Percentiles rank a stretch among this genome's conserved stretches.
phyloP scores from a whole-genome alignment of 2,329 filamentous ascomycete genomes.

The Fusarium multiceps region DNA sequence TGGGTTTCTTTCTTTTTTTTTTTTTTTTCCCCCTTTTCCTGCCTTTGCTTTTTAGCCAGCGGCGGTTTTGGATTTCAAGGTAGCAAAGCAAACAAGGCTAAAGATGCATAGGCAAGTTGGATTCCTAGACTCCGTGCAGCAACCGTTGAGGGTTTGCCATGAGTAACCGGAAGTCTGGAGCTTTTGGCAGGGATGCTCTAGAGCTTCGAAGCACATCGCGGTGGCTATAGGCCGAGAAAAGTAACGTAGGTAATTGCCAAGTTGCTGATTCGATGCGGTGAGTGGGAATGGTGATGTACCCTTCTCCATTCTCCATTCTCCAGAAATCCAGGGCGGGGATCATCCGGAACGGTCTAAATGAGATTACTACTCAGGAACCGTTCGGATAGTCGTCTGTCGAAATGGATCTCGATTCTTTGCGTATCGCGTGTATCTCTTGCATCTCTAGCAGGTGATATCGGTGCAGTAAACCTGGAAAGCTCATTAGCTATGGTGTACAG shows the following conservation, averaged over 20 bases:
- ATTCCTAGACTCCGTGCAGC: slow-evolving; percentile 9
- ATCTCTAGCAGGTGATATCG: slow-evolving; percentile 19
- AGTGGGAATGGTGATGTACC: slow-evolving; percentile 32
- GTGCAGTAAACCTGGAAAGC: neutral
- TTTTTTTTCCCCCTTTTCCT: slow-evolving; percentile 16
- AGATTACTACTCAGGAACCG: slow-evolving; percentile 15
- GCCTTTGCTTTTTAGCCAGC: slow-evolving; percentile 26
- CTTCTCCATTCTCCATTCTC: slow-evolving; percentile 37
- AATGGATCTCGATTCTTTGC: slow-evolving; percentile 33
- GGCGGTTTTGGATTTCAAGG: slow-evolving; percentile 26
- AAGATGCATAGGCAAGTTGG: slow-evolving; percentile 9
- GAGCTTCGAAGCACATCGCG: slow-evolving; percentile 5
- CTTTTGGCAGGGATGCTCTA: slow-evolving; percentile 15
- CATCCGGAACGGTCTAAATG: slow-evolving; percentile 16
- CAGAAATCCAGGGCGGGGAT: slow-evolving; percentile 34
- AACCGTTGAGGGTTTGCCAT: slow-evolving; percentile 8
- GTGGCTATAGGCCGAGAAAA: slow-evolving; percentile 7
- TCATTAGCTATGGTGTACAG: neutral
- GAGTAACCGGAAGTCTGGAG: slow-evolving; percentile 5
- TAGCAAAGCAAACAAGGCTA: slow-evolving; percentile 3
- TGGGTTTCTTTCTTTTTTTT: slow-evolving; percentile 20
- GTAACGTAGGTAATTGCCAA: slow-evolving; percentile 26
- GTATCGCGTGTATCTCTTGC: slow-evolving; percentile 8
- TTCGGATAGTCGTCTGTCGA: slow-evolving; percentile 24
- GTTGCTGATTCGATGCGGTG: slow-evolving; percentile 37